Evolutionary conservation across 768 basidiomycete species (phyloP).

Genomic region (Amanita inopinata): DNA sequence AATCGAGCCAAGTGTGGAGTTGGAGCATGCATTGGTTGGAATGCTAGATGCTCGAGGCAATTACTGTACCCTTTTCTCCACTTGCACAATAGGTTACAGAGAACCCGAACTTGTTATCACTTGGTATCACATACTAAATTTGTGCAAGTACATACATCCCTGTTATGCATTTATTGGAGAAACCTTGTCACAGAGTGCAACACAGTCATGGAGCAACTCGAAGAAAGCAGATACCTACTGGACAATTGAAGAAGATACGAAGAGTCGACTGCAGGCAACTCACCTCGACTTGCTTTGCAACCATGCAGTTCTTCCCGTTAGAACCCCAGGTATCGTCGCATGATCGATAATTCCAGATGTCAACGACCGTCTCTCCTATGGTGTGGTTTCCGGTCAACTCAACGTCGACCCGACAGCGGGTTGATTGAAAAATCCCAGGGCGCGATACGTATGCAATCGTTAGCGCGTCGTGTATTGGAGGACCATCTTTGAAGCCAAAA

Average conservation of each 20-base stretch:
- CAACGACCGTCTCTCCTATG: slow-evolving; percentile 72
- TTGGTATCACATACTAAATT: background rate
- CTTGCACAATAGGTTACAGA: no score
- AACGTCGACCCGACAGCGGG: slow-evolving; percentile 73
- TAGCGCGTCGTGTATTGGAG: slow-evolving; percentile 81
- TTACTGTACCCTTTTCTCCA: no score
- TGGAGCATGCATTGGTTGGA: background rate
- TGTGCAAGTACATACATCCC: background rate
- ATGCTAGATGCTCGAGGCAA: background rate
- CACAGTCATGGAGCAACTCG: slow-evolving; percentile 48
- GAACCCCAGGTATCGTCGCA: slow-evolving; percentile 66
- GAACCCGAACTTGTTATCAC: no score
- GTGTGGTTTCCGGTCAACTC: slow-evolving; percentile 61
- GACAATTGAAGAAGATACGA: background rate
- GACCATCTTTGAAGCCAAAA: slow-evolving; percentile 78
- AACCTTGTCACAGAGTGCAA: slow-evolving; percentile 42
- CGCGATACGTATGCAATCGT: slow-evolving; percentile 67
- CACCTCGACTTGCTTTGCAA: slow-evolving; percentile 62
- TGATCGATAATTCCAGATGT: slow-evolving; percentile 54
- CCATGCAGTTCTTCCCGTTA: slow-evolving; percentile 65
- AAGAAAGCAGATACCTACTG: slow-evolving; percentile 57
- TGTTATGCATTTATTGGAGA: slow-evolving; percentile 1
- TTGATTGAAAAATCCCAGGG: slow-evolving; percentile 55
- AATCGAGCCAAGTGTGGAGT: background rate
- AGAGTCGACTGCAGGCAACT: slow-evolving; percentile 14